Percentiles rank a stretch among this genome's conserved stretches.
Evolutionary conservation across 345 rosid genomes (phyloP).

Genomic region (Barbarea vulgaris): DNA sequence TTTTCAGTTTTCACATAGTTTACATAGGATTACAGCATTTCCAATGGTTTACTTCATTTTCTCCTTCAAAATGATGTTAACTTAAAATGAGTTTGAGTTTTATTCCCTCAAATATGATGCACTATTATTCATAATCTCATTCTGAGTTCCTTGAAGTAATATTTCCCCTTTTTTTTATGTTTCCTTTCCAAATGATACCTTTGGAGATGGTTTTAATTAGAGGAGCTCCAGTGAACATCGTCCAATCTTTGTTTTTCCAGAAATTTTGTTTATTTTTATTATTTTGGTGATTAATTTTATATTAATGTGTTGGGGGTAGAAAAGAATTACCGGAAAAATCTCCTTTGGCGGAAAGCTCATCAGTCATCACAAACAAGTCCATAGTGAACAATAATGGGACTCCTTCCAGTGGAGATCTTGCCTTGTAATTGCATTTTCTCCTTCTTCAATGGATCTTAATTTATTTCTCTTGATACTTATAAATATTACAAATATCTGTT

Average conservation of each 20-base stretch:
- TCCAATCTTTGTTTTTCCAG: not conserved
- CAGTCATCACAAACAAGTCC: not conserved
- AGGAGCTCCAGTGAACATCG: not conserved
- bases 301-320: not conserved
- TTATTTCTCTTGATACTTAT: not conserved
- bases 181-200: too few relatives aligned
- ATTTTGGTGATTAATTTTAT: not conserved
- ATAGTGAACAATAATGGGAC: constrained; percentile 5
- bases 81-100: too few relatives aligned
- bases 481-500: not conserved
- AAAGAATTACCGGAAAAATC: constrained; percentile 24
- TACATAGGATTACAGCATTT: not conserved
- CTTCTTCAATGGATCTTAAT: not conserved
- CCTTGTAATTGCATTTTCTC: constrained; percentile 13
- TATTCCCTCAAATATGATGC: too few relatives aligned
- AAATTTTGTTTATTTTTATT: not conserved
- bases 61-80: too few relatives aligned
- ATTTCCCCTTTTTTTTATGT: too few relatives aligned
- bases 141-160: too few relatives aligned
- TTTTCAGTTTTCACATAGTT: constrained; percentile 2
- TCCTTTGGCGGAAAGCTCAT: constrained; percentile 26
- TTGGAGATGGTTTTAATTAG: too few relatives aligned
- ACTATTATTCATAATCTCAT: too few relatives aligned
- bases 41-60: too few relatives aligned
- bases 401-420: constrained; percentile 27